phyloP scores from a whole-genome alignment of 2,329 filamentous ascomycete genomes.

The Amauroascus niger region DNA sequence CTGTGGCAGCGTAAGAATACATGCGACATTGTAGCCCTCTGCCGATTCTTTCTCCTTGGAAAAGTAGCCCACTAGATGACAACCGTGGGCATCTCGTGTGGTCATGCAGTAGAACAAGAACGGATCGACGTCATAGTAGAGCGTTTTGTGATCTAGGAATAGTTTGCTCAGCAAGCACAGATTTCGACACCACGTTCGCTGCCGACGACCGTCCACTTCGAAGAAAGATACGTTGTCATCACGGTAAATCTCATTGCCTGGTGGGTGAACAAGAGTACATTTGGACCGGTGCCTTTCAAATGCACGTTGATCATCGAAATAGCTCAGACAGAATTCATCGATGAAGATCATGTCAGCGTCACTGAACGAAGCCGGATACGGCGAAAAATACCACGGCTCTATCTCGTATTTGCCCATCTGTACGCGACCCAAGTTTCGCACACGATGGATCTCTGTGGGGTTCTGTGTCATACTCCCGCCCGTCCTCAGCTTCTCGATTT shows the following conservation, averaged over 20 bases:
- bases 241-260: constrained; percentile 95
- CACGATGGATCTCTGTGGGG: constrained; percentile 88
- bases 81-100: constrained; percentile 81
- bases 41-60: constrained; percentile 97
- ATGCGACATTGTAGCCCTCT: constrained; percentile 95
- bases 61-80: constrained; percentile 98
- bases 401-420: constrained; percentile 89
- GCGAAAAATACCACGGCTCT: constrained; percentile 98
- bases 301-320: constrained; percentile 72
- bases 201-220: constrained; percentile 92
- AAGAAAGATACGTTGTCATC: constrained; percentile 88
- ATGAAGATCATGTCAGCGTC: constrained; percentile 88
- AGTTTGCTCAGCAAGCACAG: constrained; percentile 91
- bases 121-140: constrained; percentile 96
- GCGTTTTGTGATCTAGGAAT: constrained; percentile 94
- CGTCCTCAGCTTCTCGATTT: constrained; percentile 91
- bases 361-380: constrained; percentile 81
- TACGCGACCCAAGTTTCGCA: constrained; percentile 85
- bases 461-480: constrained; percentile 98
- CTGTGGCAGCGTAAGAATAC: constrained; percentile 91
- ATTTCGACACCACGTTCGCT: constrained; percentile 98
- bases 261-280: constrained; percentile 83
- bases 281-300: constrained; percentile 81
- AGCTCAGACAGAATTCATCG: constrained; percentile 92
- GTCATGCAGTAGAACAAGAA: constrained; percentile 97